Evolutionary conservation across 225 moss, liverwort and hornwort genomes (phyloP), one percentile per base, ranked within the genome.

Genomic region (Lunularia cruciata): DNA sequence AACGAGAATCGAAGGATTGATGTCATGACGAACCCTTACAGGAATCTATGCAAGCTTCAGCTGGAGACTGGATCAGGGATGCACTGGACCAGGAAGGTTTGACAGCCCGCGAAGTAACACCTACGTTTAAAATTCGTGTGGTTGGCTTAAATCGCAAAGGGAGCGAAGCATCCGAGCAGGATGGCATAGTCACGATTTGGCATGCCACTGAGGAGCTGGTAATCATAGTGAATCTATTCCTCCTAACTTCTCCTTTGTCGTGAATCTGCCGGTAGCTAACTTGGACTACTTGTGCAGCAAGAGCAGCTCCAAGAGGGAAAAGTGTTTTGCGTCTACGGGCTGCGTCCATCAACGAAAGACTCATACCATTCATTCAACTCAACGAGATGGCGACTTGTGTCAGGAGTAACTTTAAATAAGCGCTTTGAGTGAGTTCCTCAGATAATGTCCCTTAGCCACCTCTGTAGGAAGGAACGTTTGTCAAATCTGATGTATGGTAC

Each of bases 111-210:
- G 57, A 72, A 56, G 78, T 83, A 2, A 75, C 49, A n/a, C 68
- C 75, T 27, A 63, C 77, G 16, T 65, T 78, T 22, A 83, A 69
- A 78, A 68, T 83, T 31, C 78, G 78, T 45, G 82, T 75, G 6
- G 59, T 42, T 28, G 82, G 75, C 16, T 57, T 83, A 58, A 59
- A 52, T 64, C 31, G 63, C 30, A 60, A 25, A 55, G 55, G 48
- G 1, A 16, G 49, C 28, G 6, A 28, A 12, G 45, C 23, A 33
- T 64, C 25, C 5, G 16, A 16, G 26, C 68, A 78, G 27, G 78
- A 75, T 14, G 82, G 75, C 32, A 37, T 59, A 9, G 68, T 83
- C 36, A 75, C 75, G 26, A 58, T 83, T 63, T 83, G 78, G 82
- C 67, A 83, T 7, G 33, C 53, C 4, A 75, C n/a, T 25, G 72